A percentile compares a stretch with the other conserved stretches of the same genome.
Evolutionary conservation across 2,329 filamentous ascomycete species (phyloP).

Genomic region (Scytalidium lignicola): DNA sequence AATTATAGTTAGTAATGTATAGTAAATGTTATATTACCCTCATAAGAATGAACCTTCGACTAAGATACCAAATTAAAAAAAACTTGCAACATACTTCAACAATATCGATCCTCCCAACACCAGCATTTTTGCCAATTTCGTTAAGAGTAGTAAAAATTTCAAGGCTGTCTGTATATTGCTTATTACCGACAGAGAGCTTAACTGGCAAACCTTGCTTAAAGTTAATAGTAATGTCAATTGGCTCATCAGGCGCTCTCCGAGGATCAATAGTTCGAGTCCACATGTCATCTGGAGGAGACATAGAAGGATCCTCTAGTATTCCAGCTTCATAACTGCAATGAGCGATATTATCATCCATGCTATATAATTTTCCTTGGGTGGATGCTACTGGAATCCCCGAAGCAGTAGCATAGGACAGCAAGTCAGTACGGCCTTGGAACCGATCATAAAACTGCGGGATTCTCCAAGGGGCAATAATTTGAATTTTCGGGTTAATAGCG

Average conservation of each 20-base stretch:
- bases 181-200: conserved; percentile 51
- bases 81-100: conserved; percentile 45
- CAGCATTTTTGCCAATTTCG: conserved; percentile 64
- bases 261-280: conserved; percentile 72
- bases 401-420: conserved; percentile 65
- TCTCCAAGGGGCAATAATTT: conserved; percentile 72
- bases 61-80: neutral
- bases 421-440: conserved; percentile 67
- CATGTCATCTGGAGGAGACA: conserved; percentile 69
- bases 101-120: conserved; percentile 77
- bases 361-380: conserved; percentile 68
- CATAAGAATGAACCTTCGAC: no score
- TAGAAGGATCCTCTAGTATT: conserved; percentile 60
- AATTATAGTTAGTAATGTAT: no score
- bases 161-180: conserved; percentile 62
- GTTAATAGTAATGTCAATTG: conserved; percentile 64
- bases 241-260: conserved; percentile 62
- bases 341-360: conserved; percentile 64
- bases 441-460: conserved; percentile 64
- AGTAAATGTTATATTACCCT: no score
- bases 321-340: conserved; percentile 80
- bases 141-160: conserved; percentile 70
- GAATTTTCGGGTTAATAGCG: conserved; percentile 58
- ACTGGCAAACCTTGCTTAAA: conserved; percentile 73
- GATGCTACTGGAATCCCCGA: conserved; percentile 66